These are phyloP conservation scores for Pseudonitzschia pungens DNA, from an alignment of 108 stramenopile genomes.

Conservation along the genomic window DNA sequence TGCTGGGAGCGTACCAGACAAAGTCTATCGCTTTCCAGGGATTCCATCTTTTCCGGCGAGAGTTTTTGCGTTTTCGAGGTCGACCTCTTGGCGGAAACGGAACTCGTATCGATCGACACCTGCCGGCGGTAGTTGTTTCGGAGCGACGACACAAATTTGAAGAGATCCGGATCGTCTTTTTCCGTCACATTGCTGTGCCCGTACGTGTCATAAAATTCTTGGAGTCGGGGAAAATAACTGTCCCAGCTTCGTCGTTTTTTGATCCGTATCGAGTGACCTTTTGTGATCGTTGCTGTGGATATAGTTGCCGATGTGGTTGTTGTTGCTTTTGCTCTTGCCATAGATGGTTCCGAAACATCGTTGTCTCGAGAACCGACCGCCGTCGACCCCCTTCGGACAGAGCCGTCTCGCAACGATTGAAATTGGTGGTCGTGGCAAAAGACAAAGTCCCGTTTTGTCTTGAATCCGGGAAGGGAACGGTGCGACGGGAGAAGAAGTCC, in stretches of 20 bases:
- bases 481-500: constrained; percentile 8
- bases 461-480: neutral
- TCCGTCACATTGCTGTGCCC: constrained; percentile 36
- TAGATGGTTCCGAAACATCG: neutral
- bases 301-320: neutral
- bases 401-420: neutral
- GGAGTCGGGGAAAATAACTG: constrained; percentile 26
- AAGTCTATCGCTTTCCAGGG: constrained; percentile 29
- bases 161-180: constrained; percentile 37
- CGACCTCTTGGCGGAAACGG: neutral
- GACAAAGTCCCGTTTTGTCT: neutral
- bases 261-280: neutral
- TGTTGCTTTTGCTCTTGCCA: neutral
- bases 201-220: constrained; percentile 27
- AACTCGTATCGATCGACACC: neutral
- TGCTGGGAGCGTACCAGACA: constrained; percentile 27
- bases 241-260: constrained; percentile 22
- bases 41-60: constrained; percentile 18
- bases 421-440: neutral
- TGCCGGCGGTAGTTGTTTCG: constrained; percentile 40
- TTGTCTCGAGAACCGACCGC: neutral
- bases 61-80: constrained; percentile 1
- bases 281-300: neutral
- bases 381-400: neutral
- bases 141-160: constrained; percentile 20